Conservation (phyloP, 139 green algal species). For the Chlorella sp. region DNA sequence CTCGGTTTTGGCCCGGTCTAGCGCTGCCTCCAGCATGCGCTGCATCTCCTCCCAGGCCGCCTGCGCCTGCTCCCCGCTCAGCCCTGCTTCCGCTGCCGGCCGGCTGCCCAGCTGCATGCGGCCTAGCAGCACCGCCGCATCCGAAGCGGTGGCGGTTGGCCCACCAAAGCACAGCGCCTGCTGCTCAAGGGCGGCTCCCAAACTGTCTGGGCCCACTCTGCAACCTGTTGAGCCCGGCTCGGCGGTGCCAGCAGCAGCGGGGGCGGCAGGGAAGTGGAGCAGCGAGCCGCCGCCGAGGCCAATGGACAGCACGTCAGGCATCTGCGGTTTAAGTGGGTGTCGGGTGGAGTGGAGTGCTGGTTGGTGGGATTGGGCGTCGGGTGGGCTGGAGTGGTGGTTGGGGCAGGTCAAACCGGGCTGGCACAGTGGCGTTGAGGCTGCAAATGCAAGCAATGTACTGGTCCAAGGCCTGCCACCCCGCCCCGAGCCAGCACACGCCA, state of each 20-base stretch:
- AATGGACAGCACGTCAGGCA: constrained; percentile 48
- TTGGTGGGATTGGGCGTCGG: too few species aligned
- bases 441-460: too few species aligned
- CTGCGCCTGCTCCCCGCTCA: not conserved
- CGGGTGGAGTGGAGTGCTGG: too few species aligned
- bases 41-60: constrained; percentile 43
- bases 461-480: too few species aligned
- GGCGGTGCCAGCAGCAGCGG: not conserved
- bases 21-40: not conserved
- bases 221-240: not conserved
- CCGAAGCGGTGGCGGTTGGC: constrained; percentile 38
- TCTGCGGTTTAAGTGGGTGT: not conserved
- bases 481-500: not conserved
- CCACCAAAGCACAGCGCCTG: constrained; percentile 40
- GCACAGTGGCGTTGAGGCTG: too few species aligned
- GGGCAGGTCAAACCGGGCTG: too few species aligned
- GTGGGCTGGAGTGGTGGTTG: too few species aligned
- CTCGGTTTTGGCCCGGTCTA: constrained; percentile 36
- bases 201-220: constrained; percentile 46
- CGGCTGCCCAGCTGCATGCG: constrained; percentile 29
- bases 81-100: not conserved
- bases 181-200: constrained; percentile 26
- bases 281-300: constrained; percentile 43
- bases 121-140: constrained; percentile 48
- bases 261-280: not conserved